Evolutionary conservation across 2,329 filamentous ascomycete genomes (phyloP).

Genomic region (Metarhizium robertsii): DNA sequence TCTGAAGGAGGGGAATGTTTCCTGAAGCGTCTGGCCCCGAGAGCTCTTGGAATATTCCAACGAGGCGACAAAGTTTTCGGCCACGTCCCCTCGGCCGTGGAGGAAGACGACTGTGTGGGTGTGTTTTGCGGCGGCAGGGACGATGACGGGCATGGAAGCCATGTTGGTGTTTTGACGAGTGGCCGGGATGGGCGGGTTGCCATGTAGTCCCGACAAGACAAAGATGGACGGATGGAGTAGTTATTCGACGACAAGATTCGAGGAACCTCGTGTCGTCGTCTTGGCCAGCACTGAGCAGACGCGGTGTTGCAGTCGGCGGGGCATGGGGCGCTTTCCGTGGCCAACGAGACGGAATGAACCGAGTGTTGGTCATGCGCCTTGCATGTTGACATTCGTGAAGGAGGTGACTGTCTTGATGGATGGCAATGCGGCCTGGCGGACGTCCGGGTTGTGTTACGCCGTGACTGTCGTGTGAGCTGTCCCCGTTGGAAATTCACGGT

Average conservation of each 20-base stretch:
- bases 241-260: too few species aligned
- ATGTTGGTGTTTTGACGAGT: neutral
- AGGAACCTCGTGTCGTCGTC: too few species aligned
- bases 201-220: neutral
- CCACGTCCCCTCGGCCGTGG: conserved; percentile 34
- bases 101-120: conserved; percentile 36
- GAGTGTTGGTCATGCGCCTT: neutral
- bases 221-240: too few species aligned
- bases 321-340: neutral
- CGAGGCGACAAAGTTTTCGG: conserved; percentile 20
- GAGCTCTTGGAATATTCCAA: conserved; percentile 23
- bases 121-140: conserved; percentile 16
- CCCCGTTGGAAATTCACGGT: too few species aligned
- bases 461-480: too few species aligned
- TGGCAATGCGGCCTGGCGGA: too few species aligned
- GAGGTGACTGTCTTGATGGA: too few species aligned
- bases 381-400: neutral
- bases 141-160: conserved; percentile 5
- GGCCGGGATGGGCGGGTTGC: neutral
- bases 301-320: neutral
- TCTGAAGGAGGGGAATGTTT: conserved; percentile 33
- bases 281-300: too few species aligned
- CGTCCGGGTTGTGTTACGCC: too few species aligned
- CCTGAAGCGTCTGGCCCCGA: conserved; percentile 21
- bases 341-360: neutral